A percentile compares a stretch with the other conserved stretches of the same genome.
Conservation (phyloP, 805 yeast species). For the Starmera pachycereana region DNA sequence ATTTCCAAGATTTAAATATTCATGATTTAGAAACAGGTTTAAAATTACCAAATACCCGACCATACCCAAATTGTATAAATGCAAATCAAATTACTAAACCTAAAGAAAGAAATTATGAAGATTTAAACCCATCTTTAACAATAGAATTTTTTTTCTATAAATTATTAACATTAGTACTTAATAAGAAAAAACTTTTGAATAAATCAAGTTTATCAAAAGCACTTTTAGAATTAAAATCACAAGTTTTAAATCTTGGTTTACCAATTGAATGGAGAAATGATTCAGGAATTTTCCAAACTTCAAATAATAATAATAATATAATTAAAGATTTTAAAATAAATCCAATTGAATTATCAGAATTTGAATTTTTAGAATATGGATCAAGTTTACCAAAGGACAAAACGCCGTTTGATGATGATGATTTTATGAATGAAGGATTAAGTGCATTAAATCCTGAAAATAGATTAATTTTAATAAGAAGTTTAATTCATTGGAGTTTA, state of each 20-base stretch:
- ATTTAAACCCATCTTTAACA: slow-evolving; percentile 6
- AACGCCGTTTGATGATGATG: slow-evolving; percentile 14
- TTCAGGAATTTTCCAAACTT: slow-evolving; percentile 5
- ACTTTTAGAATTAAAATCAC: slow-evolving; percentile 8
- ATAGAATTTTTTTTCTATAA: slow-evolving; percentile 9
- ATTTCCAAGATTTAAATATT: slow-evolving; percentile 13
- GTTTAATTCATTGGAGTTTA: slow-evolving; percentile 14
- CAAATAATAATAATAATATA: no score
- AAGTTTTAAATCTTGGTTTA: slow-evolving; percentile 11
- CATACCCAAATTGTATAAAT: background rate
- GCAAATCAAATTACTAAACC: background rate
- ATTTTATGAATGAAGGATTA: slow-evolving; percentile 11
- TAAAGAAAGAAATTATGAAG: background rate
- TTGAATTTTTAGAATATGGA: slow-evolving; percentile 5
- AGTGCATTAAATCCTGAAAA: slow-evolving; percentile 12
- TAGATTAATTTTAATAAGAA: slow-evolving; percentile 14
- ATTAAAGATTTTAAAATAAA: no score
- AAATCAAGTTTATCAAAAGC: slow-evolving; percentile 6
- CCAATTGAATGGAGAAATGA: slow-evolving; percentile 21
- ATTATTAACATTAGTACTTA: slow-evolving; percentile 10
- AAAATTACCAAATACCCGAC: slow-evolving; percentile 1
- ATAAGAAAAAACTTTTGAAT: slow-evolving; percentile 8
- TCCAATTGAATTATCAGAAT: no score
- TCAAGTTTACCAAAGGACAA: slow-evolving; percentile 7
- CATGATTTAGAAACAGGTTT: slow-evolving; percentile 19